Base-by-base conservation (phyloP, 2,329 filamentous ascomycete genomes). In the Claviceps africana region DNA sequence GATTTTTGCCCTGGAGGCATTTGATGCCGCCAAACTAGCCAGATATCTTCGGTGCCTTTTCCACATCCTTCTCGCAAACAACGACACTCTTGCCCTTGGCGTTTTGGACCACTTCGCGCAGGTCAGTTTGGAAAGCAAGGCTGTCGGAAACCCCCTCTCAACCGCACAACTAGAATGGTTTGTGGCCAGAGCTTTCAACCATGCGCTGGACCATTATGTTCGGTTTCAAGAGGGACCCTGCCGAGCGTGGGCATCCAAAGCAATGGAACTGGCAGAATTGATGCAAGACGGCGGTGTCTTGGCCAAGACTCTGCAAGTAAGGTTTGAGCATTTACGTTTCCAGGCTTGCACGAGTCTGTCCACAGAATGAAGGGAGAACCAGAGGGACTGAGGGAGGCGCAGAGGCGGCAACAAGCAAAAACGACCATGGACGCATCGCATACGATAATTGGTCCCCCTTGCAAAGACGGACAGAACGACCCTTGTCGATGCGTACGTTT, bases 31-130 rank as follows among this genome's bases (percentile, higher is more conserved):
- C 1, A 82, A 80, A 58, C 70, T 94, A 1, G 78, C 85, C 8
- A 85, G 84, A 59, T 95, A 93, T 70, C 77, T 91, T 46, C 79
- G 87, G 1, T 89, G 86, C 59, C 72, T 93, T 2, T 86, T 91
- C 57, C 83, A 86, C 55, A 72, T 81, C 1, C 76, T 84, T 0
- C 67, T 89, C 0, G 70, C 76, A 1, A 69, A 76, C 4, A 75
- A 82, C 47, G 74, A 80, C 21, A 64, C 65, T 0, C 65, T 81
- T 17, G 77, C 79, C 10, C 69, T 84, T 48, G 71, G 75, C 46
- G 72, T 88, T 4, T 67, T 88, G 8, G 75, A 81, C n/a, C 81
- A 88, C 60, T 78, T 81, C 1, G 72, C 74, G 2, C 64, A 64
- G 1, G 72, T 83, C 51, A 77, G 78, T 7, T 67, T 69, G 50